Evolutionary conservation across 805 yeast genomes (phyloP).

Genomic region (Metschnikowia borealis): DNA sequence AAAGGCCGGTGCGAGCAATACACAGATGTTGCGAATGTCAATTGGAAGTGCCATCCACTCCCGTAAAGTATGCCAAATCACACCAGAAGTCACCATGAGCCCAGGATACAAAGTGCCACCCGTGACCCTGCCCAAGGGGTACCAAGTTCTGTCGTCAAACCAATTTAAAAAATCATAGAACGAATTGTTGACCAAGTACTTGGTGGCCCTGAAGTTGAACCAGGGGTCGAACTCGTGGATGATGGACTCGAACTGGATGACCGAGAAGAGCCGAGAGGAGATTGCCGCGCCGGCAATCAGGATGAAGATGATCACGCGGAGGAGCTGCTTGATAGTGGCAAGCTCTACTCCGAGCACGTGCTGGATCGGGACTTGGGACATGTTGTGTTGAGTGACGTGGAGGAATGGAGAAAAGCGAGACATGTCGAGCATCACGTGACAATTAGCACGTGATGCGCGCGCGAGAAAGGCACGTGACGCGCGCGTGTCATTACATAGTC

Average conservation of each 20-base stretch:
- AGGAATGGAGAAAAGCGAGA: not conserved
- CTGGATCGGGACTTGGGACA: conserved; percentile 17
- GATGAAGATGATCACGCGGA: conserved; percentile 65
- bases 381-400: conserved; percentile 7
- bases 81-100: conserved; percentile 94
- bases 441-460: no score
- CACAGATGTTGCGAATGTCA: conserved; percentile 95
- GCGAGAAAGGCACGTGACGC: no score
- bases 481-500: no score
- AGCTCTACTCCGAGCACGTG: conserved; percentile 30
- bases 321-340: conserved; percentile 40
- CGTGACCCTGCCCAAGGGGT: conserved; percentile 97
- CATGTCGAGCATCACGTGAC: not conserved
- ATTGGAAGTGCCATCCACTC: conserved; percentile 69
- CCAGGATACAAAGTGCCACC: conserved; percentile 99
- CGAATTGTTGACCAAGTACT: conserved; percentile 76
- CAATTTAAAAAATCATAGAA: conserved; percentile 92
- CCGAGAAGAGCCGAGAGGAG: conserved; percentile 91
- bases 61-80: conserved; percentile 71
- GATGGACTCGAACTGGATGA: conserved; percentile 90
- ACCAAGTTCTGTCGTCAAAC: conserved; percentile 99
- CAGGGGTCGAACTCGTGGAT: conserved; percentile 98
- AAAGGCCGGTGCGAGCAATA: conserved; percentile 93
- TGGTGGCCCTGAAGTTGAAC: conserved; percentile 97
- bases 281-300: conserved; percentile 88